phyloP scores from a whole-genome alignment of 495 filamentous ascomycete genomes.

The Neurospora sp. region DNA sequence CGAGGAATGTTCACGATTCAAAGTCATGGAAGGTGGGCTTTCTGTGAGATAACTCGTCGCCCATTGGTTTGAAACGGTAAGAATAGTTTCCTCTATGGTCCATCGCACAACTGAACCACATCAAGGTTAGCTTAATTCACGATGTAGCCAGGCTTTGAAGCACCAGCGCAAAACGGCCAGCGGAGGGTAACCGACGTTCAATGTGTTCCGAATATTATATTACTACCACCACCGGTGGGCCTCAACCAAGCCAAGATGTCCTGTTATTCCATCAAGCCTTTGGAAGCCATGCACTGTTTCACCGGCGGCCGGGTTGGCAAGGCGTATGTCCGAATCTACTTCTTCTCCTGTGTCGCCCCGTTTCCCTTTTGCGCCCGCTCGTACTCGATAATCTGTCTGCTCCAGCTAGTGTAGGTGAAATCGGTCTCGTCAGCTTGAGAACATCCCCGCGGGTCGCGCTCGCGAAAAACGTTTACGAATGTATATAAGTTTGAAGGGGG shows the following conservation, averaged over 20 bases:
- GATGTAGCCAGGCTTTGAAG: background rate
- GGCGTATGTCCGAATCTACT: conserved; percentile 2
- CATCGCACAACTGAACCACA: background rate
- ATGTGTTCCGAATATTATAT: background rate
- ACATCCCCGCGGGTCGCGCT: background rate
- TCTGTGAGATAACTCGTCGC: background rate
- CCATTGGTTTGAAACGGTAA: background rate
- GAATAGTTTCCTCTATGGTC: background rate
- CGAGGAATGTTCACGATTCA: background rate
- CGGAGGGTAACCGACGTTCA: background rate
- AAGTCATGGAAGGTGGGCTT: background rate
- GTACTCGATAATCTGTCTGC: conserved; percentile 80
- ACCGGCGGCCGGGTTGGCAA: background rate
- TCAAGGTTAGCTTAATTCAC: background rate
- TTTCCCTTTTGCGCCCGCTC: conserved; percentile 58
- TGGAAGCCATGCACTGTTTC: background rate
- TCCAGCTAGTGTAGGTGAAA: conserved; percentile 54
- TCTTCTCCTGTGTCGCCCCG: conserved; percentile 3
- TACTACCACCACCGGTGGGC: background rate
- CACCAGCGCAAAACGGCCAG: background rate
- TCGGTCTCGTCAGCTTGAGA: conserved; percentile 1
- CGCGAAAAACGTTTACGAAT: background rate
- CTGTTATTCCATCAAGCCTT: background rate
- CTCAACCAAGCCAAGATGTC: background rate
- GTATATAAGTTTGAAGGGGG: background rate